Base-by-base conservation (phyloP, 306 rosid species). In the Quercus glauca region DNA sequence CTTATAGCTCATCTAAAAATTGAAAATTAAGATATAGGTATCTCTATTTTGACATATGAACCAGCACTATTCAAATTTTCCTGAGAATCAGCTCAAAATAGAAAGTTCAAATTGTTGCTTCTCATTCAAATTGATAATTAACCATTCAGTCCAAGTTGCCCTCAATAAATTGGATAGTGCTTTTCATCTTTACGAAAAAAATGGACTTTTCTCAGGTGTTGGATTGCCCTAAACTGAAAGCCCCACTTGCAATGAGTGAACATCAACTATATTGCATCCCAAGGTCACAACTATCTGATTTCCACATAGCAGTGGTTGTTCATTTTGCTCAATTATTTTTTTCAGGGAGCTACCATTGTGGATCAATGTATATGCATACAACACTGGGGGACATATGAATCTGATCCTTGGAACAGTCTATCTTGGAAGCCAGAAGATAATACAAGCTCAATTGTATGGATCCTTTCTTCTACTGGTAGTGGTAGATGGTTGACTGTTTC, bases 341-440 rank as follows among this genome's bases (percentile, higher is more conserved):
- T 82, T 75, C 84, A 93, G 98, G 99, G 97, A 65, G 92, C 98
- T 67, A 87, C 81, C 79, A 91, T 95, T 61, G 74, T 84, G 18
- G 93, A 95, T 81, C 93, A 85, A 87, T 26, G 80, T 75, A 90
- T 95, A 55, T 84, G 80, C 88, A 91, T 95, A 76, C 83, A 95
- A 29, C 91, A 83, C 6, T 89, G 89, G 90, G 96, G 88, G 72
- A 68, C 75, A 37, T 87, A 88, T 67, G 94, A 88, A 75, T 71
- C 78, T 15, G 86, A 84, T 77, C 35, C 75, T 76, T 89, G 92
- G 97, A 76, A 76, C 15, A 52, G 69, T 79, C 73, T 78, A 72
- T 71, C 85, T 49, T 76, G 79, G 82, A 79, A 74, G 9, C 78
- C 86, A 58, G 88, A 85, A 67, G 68, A 75, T 64, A 76, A 87